Conservation (phyloP, 306 rosid species). For the Castanea mollissima region DNA sequence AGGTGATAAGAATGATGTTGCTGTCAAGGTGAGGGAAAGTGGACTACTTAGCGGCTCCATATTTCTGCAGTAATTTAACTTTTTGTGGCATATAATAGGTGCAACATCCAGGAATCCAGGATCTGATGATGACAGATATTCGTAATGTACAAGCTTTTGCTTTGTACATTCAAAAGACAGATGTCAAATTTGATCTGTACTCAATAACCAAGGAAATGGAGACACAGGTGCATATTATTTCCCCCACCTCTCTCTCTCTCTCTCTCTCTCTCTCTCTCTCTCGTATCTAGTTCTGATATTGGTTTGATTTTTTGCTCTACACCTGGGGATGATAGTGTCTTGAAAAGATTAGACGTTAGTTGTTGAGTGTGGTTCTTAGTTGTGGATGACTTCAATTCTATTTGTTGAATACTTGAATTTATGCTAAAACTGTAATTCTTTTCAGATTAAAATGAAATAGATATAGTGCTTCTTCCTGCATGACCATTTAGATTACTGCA, state of each 20-base stretch:
- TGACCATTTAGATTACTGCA: neutral
- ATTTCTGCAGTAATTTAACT: slow-evolving; percentile 24
- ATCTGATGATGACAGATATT: slow-evolving; percentile 97
- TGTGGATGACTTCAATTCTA: neutral
- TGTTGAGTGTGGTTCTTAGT: slow-evolving; percentile 14
- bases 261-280: neutral
- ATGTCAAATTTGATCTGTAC: slow-evolving; percentile 85
- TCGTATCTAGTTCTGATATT: neutral
- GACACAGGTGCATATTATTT: slow-evolving; percentile 63
- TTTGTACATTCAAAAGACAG: slow-evolving; percentile 85
- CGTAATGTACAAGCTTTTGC: slow-evolving; percentile 92
- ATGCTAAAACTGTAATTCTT: neutral
- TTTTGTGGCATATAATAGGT: slow-evolving; percentile 56
- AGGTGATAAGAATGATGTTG: slow-evolving; percentile 74
- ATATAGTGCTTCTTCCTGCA: slow-evolving; percentile 20
- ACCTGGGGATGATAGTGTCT: neutral
- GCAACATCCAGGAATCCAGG: slow-evolving; percentile 98
- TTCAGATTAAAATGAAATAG: slow-evolving; percentile 5
- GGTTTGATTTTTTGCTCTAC: neutral
- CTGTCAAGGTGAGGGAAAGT: slow-evolving; percentile 72
- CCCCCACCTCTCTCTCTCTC: neutral
- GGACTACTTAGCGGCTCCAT: slow-evolving; percentile 13
- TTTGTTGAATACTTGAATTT: neutral
- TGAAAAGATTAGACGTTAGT: neutral
- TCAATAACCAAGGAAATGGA: slow-evolving; percentile 96